Conservation (phyloP, 2,329 filamentous ascomycete species). For the Nectriaceae sp. region DNA sequence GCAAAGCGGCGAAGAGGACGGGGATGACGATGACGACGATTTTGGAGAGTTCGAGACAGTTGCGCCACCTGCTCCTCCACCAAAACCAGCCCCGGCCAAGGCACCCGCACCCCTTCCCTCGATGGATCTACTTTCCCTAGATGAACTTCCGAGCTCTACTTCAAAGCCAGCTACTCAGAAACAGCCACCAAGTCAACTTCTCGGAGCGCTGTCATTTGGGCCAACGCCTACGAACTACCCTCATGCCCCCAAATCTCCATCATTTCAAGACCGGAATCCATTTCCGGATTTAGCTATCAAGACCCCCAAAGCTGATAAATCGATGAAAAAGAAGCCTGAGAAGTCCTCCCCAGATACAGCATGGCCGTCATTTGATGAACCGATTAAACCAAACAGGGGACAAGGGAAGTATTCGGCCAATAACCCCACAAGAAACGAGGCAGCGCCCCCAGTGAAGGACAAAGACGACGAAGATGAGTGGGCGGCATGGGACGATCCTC, state of each 20-base stretch:
- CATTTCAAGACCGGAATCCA: constrained; percentile 55
- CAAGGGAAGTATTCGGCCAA: too few species aligned
- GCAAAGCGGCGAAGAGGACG: constrained; percentile 40
- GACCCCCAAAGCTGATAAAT: constrained; percentile 39
- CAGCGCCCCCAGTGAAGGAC: not conserved
- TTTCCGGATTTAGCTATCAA: constrained; percentile 51
- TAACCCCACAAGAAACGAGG: not conserved
- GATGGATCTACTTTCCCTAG: constrained; percentile 44
- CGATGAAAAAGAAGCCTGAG: constrained; percentile 35
- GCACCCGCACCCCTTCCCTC: constrained; percentile 25
- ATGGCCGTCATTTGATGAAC: constrained; percentile 44
- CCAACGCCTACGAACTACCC: constrained; percentile 38
- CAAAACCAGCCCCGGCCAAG: constrained; percentile 6
- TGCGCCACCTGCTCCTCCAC: constrained; percentile 8
- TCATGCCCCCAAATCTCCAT: constrained; percentile 52
- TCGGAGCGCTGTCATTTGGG: constrained; percentile 30
- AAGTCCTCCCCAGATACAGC: constrained; percentile 45
- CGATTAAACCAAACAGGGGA: constrained; percentile 5
- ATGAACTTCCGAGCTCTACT: constrained; percentile 30
- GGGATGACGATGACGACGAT: constrained; percentile 52
- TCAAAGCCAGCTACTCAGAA: constrained; percentile 17
- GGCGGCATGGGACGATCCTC: constrained; percentile 53
- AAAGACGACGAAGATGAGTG: constrained; percentile 45
- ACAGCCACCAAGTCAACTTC: constrained; percentile 34
- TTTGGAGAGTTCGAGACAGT: constrained; percentile 62